These are phyloP conservation scores for Mycena amicta DNA, from an alignment of 768 basidiomycete genomes.

Conservation along the genomic window DNA sequence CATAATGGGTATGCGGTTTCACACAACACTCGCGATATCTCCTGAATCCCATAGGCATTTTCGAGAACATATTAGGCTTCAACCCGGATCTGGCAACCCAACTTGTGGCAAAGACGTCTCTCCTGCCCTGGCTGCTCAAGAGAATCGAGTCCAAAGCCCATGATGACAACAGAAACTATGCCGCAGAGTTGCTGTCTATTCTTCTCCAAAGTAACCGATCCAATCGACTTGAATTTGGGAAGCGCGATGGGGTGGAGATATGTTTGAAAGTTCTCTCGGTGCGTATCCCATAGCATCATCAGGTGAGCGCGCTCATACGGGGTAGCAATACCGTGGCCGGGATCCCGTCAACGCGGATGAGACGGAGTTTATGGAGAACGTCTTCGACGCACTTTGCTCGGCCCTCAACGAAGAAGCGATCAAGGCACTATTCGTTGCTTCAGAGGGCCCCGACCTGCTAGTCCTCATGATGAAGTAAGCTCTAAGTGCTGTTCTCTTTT, in stretches of 20 bases:
- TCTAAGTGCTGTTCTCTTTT: too few relatives aligned
- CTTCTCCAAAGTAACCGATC: constrained; percentile 73
- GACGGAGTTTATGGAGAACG: constrained; percentile 96
- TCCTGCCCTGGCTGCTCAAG: constrained; percentile 78
- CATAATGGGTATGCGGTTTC: constrained; percentile 66
- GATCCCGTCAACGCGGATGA: constrained; percentile 90
- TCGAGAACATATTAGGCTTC: constrained; percentile 91
- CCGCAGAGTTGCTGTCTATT: constrained; percentile 92
- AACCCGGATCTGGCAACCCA: constrained; percentile 72
- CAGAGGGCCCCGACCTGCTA: constrained; percentile 96
- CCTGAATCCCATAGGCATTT: constrained; percentile 58
- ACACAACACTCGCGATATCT: constrained; percentile 1
- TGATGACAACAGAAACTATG: constrained; percentile 91
- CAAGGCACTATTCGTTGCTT: constrained; percentile 81
- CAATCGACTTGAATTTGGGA: constrained; percentile 70
- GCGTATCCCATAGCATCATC: too few relatives aligned
- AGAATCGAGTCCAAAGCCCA: constrained; percentile 73
- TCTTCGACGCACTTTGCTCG: constrained; percentile 90
- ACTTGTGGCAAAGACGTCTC: constrained; percentile 72
- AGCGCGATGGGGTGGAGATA: constrained; percentile 77
- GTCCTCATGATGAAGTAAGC: constrained; percentile 95
- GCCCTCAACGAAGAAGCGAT: constrained; percentile 75
- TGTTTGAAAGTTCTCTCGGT: constrained; percentile 81
- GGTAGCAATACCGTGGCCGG: constrained; percentile 86
- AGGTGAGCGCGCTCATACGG: too few relatives aligned